Conservation (phyloP, 306 rosid species). For the Potentilla sterilis region DNA sequence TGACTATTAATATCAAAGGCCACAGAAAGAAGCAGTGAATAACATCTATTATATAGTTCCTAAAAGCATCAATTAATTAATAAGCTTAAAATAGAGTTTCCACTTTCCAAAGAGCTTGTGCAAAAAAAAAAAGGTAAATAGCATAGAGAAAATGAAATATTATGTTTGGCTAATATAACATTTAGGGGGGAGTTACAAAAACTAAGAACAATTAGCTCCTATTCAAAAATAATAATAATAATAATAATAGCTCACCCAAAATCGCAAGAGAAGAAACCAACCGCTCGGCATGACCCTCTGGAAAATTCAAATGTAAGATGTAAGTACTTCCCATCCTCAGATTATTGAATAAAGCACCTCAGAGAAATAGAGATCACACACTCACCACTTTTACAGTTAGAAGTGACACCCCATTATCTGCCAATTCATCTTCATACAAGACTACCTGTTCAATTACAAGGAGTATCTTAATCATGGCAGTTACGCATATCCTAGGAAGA, state of each 20-base stretch:
- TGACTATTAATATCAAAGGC: slow-evolving; percentile 14
- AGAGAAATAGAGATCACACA: slow-evolving; percentile 20
- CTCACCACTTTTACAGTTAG: slow-evolving; percentile 95
- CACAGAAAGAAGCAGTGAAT: background rate
- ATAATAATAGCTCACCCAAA: slow-evolving; percentile 98
- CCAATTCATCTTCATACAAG: slow-evolving; percentile 92
- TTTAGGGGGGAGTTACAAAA: slow-evolving; percentile 5
- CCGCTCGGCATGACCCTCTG: slow-evolving; percentile 96
- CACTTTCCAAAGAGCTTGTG: background rate
- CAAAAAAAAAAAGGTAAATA: background rate
- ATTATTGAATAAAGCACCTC: slow-evolving; percentile 13
- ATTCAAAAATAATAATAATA: too few species aligned
- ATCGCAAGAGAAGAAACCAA: slow-evolving; percentile 95
- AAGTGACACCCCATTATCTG: slow-evolving; percentile 92
- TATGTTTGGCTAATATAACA: slow-evolving; percentile 10
- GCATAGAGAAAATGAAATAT: background rate
- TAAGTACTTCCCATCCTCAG: slow-evolving; percentile 31
- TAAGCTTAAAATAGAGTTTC: background rate
- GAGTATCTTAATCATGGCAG: slow-evolving; percentile 24
- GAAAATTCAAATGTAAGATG: slow-evolving; percentile 32
- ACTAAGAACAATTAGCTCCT: slow-evolving; percentile 14
- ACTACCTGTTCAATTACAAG: slow-evolving; percentile 64
- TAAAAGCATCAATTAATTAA: slow-evolving; percentile 4
- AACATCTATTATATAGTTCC: background rate
- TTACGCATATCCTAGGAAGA: slow-evolving; percentile 25